Percentiles rank a stretch among this genome's conserved stretches.
These are phyloP conservation scores for Cardiospermum halicacabum DNA, from an alignment of 345 rosid species.

Conservation along the genomic window DNA sequence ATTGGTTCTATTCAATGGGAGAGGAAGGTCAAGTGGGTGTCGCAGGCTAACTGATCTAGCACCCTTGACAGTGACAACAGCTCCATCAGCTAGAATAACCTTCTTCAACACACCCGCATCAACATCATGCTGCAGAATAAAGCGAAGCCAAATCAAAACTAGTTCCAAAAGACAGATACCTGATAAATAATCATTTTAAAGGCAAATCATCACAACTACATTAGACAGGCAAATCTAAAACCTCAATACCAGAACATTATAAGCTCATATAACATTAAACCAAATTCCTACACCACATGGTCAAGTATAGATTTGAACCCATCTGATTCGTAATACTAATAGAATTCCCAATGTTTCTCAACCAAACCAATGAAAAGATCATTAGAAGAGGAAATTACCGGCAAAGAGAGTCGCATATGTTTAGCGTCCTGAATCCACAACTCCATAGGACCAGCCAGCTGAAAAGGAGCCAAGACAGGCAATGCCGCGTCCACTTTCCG, in stretches of 20 bases:
- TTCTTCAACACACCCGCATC: slow-evolving; percentile 94
- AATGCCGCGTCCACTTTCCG: slow-evolving; percentile 28
- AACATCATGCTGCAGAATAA: slow-evolving; percentile 79
- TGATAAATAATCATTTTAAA: background rate
- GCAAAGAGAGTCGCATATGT: slow-evolving; percentile 76
- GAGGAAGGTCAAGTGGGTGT: slow-evolving; percentile 71
- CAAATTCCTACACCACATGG: too few species aligned
- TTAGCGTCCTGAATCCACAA: slow-evolving; percentile 93
- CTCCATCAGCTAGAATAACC: slow-evolving; percentile 85
- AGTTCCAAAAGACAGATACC: background rate
- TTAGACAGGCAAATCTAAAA: background rate
- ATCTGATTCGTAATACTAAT: too few species aligned
- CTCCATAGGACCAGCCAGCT: slow-evolving; percentile 96
- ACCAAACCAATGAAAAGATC: too few species aligned
- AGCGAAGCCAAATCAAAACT: slow-evolving; percentile 14
- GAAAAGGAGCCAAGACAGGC: slow-evolving; percentile 86
- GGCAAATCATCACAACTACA: background rate
- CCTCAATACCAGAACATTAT: background rate
- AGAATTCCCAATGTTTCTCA: too few species aligned
- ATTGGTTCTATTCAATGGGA: slow-evolving; percentile 61
- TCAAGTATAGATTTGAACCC: too few species aligned
- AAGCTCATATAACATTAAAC: background rate
- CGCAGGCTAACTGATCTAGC: slow-evolving; percentile 95
- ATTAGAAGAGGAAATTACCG: slow-evolving; percentile 32
- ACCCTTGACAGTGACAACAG: slow-evolving; percentile 86